Base-by-base conservation (phyloP, 2,329 filamentous ascomycete genomes). In the Cordyceps cicadae region DNA sequence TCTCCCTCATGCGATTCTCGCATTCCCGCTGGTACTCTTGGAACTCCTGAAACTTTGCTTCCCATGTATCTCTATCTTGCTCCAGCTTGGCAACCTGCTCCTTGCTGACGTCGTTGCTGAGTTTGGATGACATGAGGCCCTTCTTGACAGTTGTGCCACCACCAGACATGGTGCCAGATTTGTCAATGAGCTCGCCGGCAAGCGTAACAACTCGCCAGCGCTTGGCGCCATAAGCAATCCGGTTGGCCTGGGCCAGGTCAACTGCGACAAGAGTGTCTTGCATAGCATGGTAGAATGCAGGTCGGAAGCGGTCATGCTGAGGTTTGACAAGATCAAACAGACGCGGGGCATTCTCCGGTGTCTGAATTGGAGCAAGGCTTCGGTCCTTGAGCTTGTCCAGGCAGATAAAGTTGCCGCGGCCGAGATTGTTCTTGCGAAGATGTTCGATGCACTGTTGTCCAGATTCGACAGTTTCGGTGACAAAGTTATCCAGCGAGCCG, bases 401-500 rank as follows among this genome's bases (percentile, higher is more conserved):
- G 66, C 94, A 90, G 68, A 99, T 97, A 72, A 99, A 97, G 76
- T 97, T 97, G 62, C 92, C 94, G 67, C 95, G 87, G 14, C 94
- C 94, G 3, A 99, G 86, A 67, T 97, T 97, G 68, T 96, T 99
- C 79, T 97, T 99, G 60, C 94, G 87, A 14, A 99, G 81, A 70
- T 99, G 94, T 70, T 97, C 94, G 64, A 99, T 97, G 73, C 95
- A 99, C 72, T 97, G 92, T 74, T 99, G 94, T 65, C 92, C 94
- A 62, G 92, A 90, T 68, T 97, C 94, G 15, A 97, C 93, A 0
- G 90, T 92, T 68, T 97, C 94, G 0, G 96, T 96, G 11, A 99
- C 93, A 74, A 99, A 92, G 70, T 97, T 96, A 74, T 99, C 91
- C 11, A 99, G 83, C 2, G 89, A 83, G 51, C 90, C 87, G 67